Conservation (phyloP, 169 alveolate genomes). For the Cryptosporidium baileyi region DNA sequence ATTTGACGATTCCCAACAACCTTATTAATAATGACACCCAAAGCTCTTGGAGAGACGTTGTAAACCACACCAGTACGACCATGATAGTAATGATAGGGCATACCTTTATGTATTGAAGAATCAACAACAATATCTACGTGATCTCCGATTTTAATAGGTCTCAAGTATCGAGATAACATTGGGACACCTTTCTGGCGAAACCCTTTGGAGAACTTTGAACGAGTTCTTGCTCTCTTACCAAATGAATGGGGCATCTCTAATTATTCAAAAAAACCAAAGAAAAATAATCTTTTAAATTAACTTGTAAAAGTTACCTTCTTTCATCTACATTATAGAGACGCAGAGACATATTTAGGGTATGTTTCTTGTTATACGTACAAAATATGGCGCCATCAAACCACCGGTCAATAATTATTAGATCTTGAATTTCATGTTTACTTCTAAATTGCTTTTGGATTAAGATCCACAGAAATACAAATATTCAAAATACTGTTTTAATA, state of each 20-base stretch:
- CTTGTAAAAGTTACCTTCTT: background rate
- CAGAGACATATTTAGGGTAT: slow-evolving; percentile 34
- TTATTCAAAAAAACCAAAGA: background rate
- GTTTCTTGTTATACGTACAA: slow-evolving; percentile 19
- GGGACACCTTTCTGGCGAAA: slow-evolving; percentile 95
- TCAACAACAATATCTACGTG: slow-evolving; percentile 96
- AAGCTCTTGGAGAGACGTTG: slow-evolving; percentile 94
- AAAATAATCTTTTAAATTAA: background rate
- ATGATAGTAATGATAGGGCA: slow-evolving; percentile 98
- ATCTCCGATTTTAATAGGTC: slow-evolving; percentile 92
- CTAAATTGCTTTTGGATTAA: background rate
- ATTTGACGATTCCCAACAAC: slow-evolving; percentile 95
- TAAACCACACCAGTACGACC: slow-evolving; percentile 98
- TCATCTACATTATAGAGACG: slow-evolving; percentile 22
- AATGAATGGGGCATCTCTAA: slow-evolving; percentile 80
- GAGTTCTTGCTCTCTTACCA: slow-evolving; percentile 98
- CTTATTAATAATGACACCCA: slow-evolving; percentile 97
- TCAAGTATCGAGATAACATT: slow-evolving; percentile 91
- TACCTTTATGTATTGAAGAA: slow-evolving; percentile 97
- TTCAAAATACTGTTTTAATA: background rate
- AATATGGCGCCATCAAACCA: slow-evolving; percentile 16
- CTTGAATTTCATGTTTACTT: slow-evolving; percentile 5
- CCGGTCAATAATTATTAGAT: slow-evolving; percentile 54
- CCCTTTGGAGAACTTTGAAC: slow-evolving; percentile 96
- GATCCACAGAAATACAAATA: background rate